Conservation (phyloP, 495 filamentous ascomycete species). For the Aspergillus bertholletiae region DNA sequence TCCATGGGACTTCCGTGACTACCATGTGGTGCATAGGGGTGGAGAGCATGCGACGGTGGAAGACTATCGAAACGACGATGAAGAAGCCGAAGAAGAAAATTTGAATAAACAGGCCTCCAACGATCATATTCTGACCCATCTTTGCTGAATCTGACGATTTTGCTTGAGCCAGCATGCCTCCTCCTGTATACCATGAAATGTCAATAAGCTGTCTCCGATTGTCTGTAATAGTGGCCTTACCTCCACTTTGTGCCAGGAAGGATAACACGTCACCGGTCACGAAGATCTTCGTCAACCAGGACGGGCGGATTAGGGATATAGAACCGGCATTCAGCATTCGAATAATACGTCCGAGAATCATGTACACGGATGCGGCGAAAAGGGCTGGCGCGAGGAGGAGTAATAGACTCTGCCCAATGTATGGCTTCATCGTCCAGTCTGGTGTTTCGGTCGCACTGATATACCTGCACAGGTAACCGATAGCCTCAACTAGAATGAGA, state of each 20-base stretch:
- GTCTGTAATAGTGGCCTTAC: constrained; percentile 2
- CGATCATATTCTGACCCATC: constrained; percentile 41
- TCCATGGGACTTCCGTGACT: constrained; percentile 35
- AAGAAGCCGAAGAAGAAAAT: constrained; percentile 43
- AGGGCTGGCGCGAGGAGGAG: constrained; percentile 31
- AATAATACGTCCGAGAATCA: constrained; percentile 51
- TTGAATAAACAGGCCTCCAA: constrained; percentile 43
- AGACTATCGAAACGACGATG: constrained; percentile 32
- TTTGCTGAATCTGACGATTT: constrained; percentile 21
- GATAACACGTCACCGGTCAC: constrained; percentile 25
- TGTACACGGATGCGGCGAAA: constrained; percentile 53
- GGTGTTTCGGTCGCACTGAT: constrained; percentile 24
- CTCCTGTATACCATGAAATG: constrained; percentile 8
- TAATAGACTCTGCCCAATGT: constrained; percentile 30
- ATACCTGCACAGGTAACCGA: constrained; percentile 50
- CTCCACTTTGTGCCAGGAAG: constrained; percentile 23
- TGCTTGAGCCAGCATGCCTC: constrained; percentile 20
- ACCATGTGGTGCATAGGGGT: constrained; percentile 18
- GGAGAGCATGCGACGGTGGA: constrained; percentile 31
- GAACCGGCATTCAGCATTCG: constrained; percentile 37
- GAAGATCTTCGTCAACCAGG: constrained; percentile 27
- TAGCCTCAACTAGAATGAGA: constrained; percentile 39
- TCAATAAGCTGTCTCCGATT: neutral
- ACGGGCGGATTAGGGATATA: constrained; percentile 10
- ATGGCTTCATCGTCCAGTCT: constrained; percentile 19